Conservation (phyloP, 768 basidiomycete genomes). For the Paxillus involutus region DNA sequence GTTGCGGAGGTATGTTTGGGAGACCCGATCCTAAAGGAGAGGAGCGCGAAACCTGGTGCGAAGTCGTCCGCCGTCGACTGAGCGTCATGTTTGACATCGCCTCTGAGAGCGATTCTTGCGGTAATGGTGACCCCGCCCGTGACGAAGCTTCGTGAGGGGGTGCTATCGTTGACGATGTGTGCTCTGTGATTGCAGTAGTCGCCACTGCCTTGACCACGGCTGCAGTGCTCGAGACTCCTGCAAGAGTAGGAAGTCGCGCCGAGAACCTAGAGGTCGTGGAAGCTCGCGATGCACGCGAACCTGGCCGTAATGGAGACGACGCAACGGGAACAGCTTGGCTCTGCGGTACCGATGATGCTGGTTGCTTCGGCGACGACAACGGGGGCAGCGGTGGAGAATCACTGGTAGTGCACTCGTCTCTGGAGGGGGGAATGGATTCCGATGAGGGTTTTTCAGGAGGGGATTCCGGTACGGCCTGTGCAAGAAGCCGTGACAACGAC, state of each 20-base stretch:
- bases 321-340: constrained; percentile 31
- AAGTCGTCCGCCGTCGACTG: constrained; percentile 57
- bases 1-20: constrained; percentile 16
- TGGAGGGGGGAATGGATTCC: constrained; percentile 27
- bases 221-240: constrained; percentile 42
- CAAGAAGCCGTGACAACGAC: constrained; percentile 75
- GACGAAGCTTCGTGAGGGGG: constrained; percentile 28
- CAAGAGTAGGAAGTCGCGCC: constrained; percentile 60
- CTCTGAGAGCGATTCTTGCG: constrained; percentile 61
- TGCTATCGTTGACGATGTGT: constrained; percentile 45
- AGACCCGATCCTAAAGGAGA: constrained; percentile 41
- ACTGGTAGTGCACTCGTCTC: constrained; percentile 33
- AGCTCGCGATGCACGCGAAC: constrained; percentile 67
- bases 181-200: constrained; percentile 67
- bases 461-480: constrained; percentile 56
- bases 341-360: constrained; percentile 36
- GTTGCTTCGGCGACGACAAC: constrained; percentile 36
- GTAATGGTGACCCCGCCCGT: constrained; percentile 50
- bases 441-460: constrained; percentile 32
- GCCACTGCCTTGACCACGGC: constrained; percentile 56
- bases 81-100: constrained; percentile 49
- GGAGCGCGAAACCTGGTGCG: constrained; percentile 54
- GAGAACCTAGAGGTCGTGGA: constrained; percentile 71
- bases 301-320: constrained; percentile 66
- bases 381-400: constrained; percentile 5